Percentiles rank a stretch among this genome's conserved stretches.
These are phyloP conservation scores for Euphrasia confusa DNA, from an alignment of 257 asterid species.

Conservation along the genomic window DNA sequence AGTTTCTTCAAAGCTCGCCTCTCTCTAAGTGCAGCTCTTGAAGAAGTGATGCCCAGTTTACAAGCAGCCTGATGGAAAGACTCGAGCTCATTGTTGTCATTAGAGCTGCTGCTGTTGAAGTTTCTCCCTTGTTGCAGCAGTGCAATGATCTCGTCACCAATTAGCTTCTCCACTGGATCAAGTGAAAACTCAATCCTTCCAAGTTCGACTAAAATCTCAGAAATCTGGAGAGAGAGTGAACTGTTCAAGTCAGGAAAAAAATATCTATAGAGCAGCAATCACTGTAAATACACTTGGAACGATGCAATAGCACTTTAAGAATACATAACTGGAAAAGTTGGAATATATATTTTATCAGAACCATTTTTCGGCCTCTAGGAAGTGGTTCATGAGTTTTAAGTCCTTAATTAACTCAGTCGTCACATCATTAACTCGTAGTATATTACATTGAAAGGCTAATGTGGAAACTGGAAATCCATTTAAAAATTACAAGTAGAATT, in stretches of 20 bases:
- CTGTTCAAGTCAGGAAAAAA: constrained; percentile 25
- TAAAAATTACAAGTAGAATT: background rate
- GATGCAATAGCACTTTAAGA: background rate
- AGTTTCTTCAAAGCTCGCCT: constrained; percentile 92
- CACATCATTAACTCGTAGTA: background rate
- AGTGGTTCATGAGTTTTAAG: constrained; percentile 4
- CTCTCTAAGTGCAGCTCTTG: constrained; percentile 92
- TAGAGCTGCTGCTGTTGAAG: constrained; percentile 47
- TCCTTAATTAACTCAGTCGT: background rate
- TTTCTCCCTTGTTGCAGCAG: constrained; percentile 93
- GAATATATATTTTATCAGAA: background rate
- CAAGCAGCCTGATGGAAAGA: constrained; percentile 92
- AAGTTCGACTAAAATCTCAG: constrained; percentile 65
- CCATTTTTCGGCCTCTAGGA: background rate
- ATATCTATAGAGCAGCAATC: constrained; percentile 13
- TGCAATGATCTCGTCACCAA: constrained; percentile 78
- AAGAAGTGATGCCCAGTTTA: constrained; percentile 82
- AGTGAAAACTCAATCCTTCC: constrained; percentile 68
- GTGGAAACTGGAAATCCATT: background rate
- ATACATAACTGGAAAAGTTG: background rate
- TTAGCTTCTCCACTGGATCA: constrained; percentile 74
- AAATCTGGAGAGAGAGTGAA: constrained; percentile 49
- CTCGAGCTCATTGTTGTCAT: constrained; percentile 80
- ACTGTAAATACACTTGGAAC: constrained; percentile 1
- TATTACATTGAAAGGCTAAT: background rate